Percentiles rank a stretch among this genome's conserved stretches.
These are phyloP conservation scores for Metarhizium rileyi DNA, from an alignment of 2,329 filamentous ascomycete species.

Conservation along the genomic window DNA sequence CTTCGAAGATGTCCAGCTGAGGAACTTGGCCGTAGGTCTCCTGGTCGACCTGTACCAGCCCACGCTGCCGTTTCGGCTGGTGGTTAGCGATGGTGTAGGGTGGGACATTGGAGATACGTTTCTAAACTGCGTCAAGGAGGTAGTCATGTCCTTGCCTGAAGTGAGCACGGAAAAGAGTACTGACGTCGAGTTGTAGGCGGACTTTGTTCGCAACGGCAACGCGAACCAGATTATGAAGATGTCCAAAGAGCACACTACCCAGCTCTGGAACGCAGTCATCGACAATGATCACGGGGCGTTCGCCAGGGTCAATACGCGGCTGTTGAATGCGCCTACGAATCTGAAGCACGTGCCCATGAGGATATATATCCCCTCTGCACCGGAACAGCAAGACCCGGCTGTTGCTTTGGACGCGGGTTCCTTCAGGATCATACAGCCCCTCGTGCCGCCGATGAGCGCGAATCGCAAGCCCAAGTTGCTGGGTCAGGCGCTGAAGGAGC, in stretches of 20 bases:
- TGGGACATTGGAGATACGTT: constrained; percentile 56
- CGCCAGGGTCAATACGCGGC: constrained; percentile 61
- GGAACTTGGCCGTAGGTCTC: constrained; percentile 43
- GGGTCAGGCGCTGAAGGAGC: constrained; percentile 63
- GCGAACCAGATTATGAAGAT: constrained; percentile 85
- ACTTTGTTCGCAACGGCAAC: constrained; percentile 79
- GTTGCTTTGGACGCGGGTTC: constrained; percentile 31
- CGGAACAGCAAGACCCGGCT: constrained; percentile 1
- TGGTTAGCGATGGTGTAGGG: constrained; percentile 42
- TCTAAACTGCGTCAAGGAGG: constrained; percentile 55
- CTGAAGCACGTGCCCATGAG: constrained; percentile 80
- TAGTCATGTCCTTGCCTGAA: no score
- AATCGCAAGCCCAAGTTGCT: constrained; percentile 41
- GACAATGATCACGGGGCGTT: constrained; percentile 68
- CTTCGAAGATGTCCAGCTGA: constrained; percentile 43
- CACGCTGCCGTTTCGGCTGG: constrained; percentile 42
- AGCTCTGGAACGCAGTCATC: constrained; percentile 72
- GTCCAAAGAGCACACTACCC: constrained; percentile 72
- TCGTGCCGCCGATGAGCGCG: constrained; percentile 44
- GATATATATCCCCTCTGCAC: constrained; percentile 59
- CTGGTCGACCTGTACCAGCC: constrained; percentile 49
- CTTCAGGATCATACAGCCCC: constrained; percentile 67
- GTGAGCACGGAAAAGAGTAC: no score
- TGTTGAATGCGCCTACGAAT: constrained; percentile 65
- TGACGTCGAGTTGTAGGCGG: constrained; percentile 51